Evolutionary conservation across 2,329 filamentous ascomycete species (phyloP), one percentile per base, ranked within the genome.

Genomic region (Cladorrhinum sp.): DNA sequence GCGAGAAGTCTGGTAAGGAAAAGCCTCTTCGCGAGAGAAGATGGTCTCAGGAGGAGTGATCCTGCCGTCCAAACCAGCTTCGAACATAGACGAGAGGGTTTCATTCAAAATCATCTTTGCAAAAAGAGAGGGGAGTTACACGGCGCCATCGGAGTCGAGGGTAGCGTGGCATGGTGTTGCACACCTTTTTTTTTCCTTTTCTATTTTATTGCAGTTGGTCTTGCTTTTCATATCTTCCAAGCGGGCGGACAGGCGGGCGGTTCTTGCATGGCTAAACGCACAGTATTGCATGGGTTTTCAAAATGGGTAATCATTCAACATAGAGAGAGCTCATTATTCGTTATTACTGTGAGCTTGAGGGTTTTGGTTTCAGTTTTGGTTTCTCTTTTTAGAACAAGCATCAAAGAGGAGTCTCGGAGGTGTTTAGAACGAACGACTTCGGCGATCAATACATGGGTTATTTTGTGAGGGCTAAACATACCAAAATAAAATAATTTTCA

Each of bases 21-120:
- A 82, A 87, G 77, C 84, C 91, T 1, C 73, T 95, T 58, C 82
- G 94, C 57, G 94, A 98, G 76, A 81, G 82, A 73, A 83, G 90
- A 68, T 98, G 94, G 94, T 85, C 87, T 26, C 81, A 88, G 70
- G 67, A 73, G 62, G 71, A 76, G 68, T 75, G 59, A 59, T 26
- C 26, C 8, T 49, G 2, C 33, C 24, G 3, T 55, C 33, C 23
- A 14, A 12, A 36, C 10, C 16, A 30, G 23, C 12, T 16, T 26
- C 33, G 20, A 30, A 20, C 5, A 46, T 36, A 30, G 33, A 26
- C 16, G 9, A 39, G 20, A n/a, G 53, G 30, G 39, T 42, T 55
- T 23, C 20, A 23, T 23, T 42, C 30, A 55, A 39, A 23, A 28
- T 24, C 42, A 48, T 33, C 12, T 20, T 20, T 33, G 18, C 39